Percentiles rank a stretch among this genome's conserved stretches.
phyloP scores from a whole-genome alignment of 2,329 filamentous ascomycete genomes.

The Microdochium bolleyi region DNA sequence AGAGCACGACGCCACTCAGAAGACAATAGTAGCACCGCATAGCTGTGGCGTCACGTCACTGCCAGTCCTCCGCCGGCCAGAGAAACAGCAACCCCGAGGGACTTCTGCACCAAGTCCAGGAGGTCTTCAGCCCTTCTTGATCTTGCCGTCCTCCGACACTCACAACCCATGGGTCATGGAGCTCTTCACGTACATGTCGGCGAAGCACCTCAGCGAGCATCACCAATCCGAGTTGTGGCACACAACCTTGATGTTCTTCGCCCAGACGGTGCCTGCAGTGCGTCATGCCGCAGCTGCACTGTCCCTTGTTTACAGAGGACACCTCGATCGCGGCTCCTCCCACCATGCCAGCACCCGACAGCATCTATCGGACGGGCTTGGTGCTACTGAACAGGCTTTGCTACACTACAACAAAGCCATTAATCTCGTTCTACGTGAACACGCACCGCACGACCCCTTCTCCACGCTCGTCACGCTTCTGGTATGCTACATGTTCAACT shows the following conservation, averaged over 20 bases:
- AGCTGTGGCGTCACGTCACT: no score
- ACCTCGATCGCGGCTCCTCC: no score
- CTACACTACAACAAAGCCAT: constrained; percentile 21
- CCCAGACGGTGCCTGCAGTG: constrained; percentile 23
- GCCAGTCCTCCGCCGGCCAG: background rate
- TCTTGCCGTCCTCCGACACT: constrained; percentile 10
- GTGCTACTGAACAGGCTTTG: no score
- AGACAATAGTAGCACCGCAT: background rate
- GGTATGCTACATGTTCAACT: constrained; percentile 29
- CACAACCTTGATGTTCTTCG: constrained; percentile 24
- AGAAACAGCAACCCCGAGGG: no score
- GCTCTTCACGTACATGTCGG: constrained; percentile 20
- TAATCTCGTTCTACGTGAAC: constrained; percentile 17
- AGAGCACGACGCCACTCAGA: no score
- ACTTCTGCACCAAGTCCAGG: no score
- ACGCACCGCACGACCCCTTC: constrained; percentile 11
- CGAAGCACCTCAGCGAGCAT: constrained; percentile 20
- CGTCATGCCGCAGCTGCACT: constrained; percentile 23
- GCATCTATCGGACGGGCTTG: constrained; percentile 8
- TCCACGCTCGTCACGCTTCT: constrained; percentile 23
- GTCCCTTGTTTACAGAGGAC: constrained; percentile 16
- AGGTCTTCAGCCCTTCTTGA: constrained; percentile 13
- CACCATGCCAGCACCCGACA: constrained; percentile 5
- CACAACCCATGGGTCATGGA: constrained; percentile 15
- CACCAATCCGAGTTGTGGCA: constrained; percentile 21